A percentile compares a stretch with the other conserved stretches of the same genome.
Conservation (phyloP, 2,329 filamentous ascomycete species). For the Dactylonectria macrodidyma region DNA sequence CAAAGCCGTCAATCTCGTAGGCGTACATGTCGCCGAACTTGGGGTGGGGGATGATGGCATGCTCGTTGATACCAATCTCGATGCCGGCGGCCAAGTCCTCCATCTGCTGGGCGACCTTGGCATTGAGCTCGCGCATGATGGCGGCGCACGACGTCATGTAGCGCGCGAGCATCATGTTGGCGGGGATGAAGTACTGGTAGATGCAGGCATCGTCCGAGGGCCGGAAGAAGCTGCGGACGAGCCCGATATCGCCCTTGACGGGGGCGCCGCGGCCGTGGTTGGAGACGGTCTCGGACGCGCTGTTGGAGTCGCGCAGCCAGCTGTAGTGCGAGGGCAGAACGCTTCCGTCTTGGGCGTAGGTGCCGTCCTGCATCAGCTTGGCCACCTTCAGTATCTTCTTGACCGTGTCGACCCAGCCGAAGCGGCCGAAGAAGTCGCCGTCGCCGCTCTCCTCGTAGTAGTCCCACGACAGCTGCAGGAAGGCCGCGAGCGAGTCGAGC, state of each 20-base stretch:
- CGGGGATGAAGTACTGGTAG: conserved; percentile 89
- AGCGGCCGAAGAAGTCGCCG: conserved; percentile 79
- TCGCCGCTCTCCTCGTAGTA: conserved; percentile 84
- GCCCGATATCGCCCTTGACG: conserved; percentile 81
- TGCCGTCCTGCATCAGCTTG: conserved; percentile 79
- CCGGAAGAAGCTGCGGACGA: conserved; percentile 89
- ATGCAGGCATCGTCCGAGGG: conserved; percentile 92
- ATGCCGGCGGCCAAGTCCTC: conserved; percentile 69
- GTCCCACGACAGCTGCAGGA: conserved; percentile 84
- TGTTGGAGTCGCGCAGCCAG: conserved; percentile 81
- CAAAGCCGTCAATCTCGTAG: conserved; percentile 79
- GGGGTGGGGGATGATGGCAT: conserved; percentile 76
- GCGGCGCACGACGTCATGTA: conserved; percentile 68
- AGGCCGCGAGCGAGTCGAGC: conserved; percentile 90
- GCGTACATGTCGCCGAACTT: conserved; percentile 77
- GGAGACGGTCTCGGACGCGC: conserved; percentile 84
- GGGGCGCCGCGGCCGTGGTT: conserved; percentile 87
- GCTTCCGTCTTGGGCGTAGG: conserved; percentile 74
- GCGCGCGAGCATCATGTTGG: conserved; percentile 86
- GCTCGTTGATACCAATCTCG: conserved; percentile 75
- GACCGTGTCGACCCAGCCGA: conserved; percentile 81
- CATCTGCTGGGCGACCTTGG: conserved; percentile 73
- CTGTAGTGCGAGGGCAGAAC: conserved; percentile 77
- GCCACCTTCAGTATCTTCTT: conserved; percentile 79
- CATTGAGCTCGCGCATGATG: conserved; percentile 61